Base-by-base conservation (phyloP, 1,284 basidiomycete genomes). In the Tausonia pullulans region DNA sequence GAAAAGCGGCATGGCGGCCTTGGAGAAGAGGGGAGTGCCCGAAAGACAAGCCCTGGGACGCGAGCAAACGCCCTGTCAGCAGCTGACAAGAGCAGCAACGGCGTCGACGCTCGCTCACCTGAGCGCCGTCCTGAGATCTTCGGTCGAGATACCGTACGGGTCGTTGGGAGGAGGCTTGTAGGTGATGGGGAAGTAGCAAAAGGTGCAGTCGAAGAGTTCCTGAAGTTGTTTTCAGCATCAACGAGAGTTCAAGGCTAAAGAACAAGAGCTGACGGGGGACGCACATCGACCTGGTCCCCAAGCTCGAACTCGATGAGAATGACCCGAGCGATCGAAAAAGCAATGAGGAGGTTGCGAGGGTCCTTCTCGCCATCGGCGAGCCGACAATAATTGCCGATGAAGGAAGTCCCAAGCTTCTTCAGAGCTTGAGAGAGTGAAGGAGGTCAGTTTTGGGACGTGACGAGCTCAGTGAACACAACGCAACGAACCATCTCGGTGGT, bases 131-230 rank as follows among this genome's bases (percentile, higher is more conserved):
- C 88, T 88, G 48, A 99, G 81, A 72, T 98, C 89, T 54, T 95
- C 90, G 0, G 89, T 81, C 1, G 86, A 89, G 68, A 98, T 96
- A 6, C 89, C 88, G 74, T 95, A 95, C 3, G 93, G 91, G 72
- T 98, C 94, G 70, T 94, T 88, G 0, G 92, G 88, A 5, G 94
- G 92, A 10, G 94, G 92, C 61, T 88, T 84, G 79, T 97, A 99
- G 0, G 92, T 92, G 69, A 99, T 98, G 0, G 96, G 96, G 77
- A 98, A 99, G 77, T 99, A 99, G 76, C 96, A 98, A 76, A 94
- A 98, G 0, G 87, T 89, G 72, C 98, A 86, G 72, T 98, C 91
- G 78, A 96, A 98, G 66, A 98, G 79, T 65, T 87, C 83, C 90
- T 95, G 70, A 3, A n/a, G 5, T 44, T 45, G 16, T 27, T 27